These are phyloP conservation scores for Akanthomyces muscarius DNA, from an alignment of 2,329 filamentous ascomycete species.

Conservation along the genomic window DNA sequence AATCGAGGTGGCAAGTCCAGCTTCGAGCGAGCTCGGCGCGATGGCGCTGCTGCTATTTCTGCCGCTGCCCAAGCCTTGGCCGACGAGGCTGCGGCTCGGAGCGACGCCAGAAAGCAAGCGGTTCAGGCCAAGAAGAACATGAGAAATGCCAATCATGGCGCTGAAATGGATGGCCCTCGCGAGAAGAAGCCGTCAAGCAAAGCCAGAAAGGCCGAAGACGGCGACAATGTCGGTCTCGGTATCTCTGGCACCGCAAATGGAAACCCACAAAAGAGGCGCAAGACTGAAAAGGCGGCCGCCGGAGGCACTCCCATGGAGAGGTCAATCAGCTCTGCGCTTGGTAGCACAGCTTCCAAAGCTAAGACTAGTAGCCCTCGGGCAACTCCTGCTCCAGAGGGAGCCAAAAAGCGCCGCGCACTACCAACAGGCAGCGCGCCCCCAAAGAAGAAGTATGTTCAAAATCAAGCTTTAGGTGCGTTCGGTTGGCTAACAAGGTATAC, in stretches of 20 bases:
- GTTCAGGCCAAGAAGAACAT: conserved; percentile 71
- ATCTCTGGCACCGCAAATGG: conserved; percentile 53
- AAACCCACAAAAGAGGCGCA: conserved; percentile 69
- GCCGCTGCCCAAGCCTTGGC: conserved; percentile 74
- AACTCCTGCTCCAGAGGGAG: conserved; percentile 63
- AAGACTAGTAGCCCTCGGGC: conserved; percentile 63
- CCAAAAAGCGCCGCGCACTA: conserved; percentile 68
- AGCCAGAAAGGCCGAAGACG: conserved; percentile 58
- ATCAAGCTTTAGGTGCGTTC: conserved; percentile 13
- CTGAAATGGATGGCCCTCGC: conserved; percentile 71
- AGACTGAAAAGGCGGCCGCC: conserved; percentile 65
- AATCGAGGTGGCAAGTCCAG: conserved; percentile 66
- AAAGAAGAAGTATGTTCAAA: conserved; percentile 67
- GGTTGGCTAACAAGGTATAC: conserved; percentile 18
- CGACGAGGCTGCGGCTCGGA: conserved; percentile 77
- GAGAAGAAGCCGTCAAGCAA: conserved; percentile 66
- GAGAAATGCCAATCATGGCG: conserved; percentile 66
- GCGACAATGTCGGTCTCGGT: conserved; percentile 57
- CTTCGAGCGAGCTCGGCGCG: conserved; percentile 70
- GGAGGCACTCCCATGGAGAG: conserved; percentile 58
- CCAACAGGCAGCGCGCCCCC: conserved; percentile 62
- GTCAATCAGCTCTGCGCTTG: conserved; percentile 58
- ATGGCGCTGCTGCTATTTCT: conserved; percentile 73
- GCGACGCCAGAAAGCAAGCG: conserved; percentile 80
- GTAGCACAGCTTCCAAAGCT: conserved; percentile 48